Conservation (phyloP, 495 filamentous ascomycete genomes). For the Lasiosphaeria ovina region DNA sequence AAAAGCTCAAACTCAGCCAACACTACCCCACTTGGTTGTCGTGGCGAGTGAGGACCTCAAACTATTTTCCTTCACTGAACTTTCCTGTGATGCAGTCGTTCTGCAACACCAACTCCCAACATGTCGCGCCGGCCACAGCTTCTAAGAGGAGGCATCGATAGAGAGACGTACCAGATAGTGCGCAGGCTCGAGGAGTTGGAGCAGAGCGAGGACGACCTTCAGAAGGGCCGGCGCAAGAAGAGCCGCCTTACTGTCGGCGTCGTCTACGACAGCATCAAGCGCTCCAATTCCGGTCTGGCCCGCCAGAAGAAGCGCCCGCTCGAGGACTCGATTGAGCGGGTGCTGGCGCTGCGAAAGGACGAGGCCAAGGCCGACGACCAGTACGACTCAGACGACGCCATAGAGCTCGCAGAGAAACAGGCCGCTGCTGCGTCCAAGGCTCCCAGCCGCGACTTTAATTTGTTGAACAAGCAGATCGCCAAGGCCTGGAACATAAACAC, state of each 20-base stretch:
- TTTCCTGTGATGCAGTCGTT: no score
- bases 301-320: slow-evolving; percentile 75
- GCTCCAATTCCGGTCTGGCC: slow-evolving; percentile 80
- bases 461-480: slow-evolving; percentile 38
- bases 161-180: slow-evolving; percentile 67
- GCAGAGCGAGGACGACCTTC: slow-evolving; percentile 26
- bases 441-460: slow-evolving; percentile 22
- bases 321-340: slow-evolving; percentile 82
- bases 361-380: slow-evolving; percentile 59
- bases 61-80: no score
- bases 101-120: neutral
- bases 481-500: slow-evolving; percentile 58
- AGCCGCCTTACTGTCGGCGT: slow-evolving; percentile 53
- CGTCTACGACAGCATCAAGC: slow-evolving; percentile 75
- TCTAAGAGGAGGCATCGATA: slow-evolving; percentile 33
- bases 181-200: slow-evolving; percentile 60
- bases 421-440: slow-evolving; percentile 52
- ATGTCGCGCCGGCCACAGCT: slow-evolving; percentile 18
- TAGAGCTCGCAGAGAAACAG: slow-evolving; percentile 65
- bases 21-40: no score
- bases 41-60: no score
- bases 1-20: no score
- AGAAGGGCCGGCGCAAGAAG: slow-evolving; percentile 15
- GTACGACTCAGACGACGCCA: slow-evolving; percentile 58
- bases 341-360: slow-evolving; percentile 69